phyloP scores from a whole-genome alignment of 805 yeast species.

The Candida ulmi region DNA sequence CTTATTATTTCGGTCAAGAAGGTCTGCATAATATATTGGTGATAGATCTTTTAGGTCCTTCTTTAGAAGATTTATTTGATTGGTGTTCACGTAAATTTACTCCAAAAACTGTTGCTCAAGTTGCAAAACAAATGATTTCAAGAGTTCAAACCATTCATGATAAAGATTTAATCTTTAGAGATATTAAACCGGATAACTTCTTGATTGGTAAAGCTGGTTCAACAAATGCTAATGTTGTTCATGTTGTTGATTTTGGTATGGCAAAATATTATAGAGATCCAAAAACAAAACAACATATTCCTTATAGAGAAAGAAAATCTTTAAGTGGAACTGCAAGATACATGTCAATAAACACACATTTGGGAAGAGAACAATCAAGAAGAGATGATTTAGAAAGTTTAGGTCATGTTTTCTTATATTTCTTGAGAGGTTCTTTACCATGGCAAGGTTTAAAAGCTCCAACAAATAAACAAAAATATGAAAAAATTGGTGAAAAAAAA shows the following conservation, averaged over 20 bases:
- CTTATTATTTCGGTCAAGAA: constrained; percentile 81
- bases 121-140: constrained; percentile 73
- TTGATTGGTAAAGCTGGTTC: constrained; percentile 59
- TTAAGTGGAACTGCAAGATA: constrained; percentile 82
- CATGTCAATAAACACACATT: constrained; percentile 85
- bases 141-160: constrained; percentile 71
- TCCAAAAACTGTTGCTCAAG: constrained; percentile 65
- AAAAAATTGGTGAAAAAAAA: constrained; percentile 78
- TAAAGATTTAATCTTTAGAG: constrained; percentile 72
- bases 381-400: constrained; percentile 78
- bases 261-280: constrained; percentile 83
- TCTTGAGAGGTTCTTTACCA: constrained; percentile 72
- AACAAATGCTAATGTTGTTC: constrained; percentile 61
- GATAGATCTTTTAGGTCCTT: constrained; percentile 74
- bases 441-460: constrained; percentile 92
- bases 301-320: constrained; percentile 75
- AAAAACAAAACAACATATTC: constrained; percentile 72
- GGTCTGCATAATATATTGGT: constrained; percentile 75
- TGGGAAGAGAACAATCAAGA: constrained; percentile 79
- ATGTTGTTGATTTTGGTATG: constrained; percentile 82
- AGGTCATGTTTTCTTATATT: constrained; percentile 79
- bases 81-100: constrained; percentile 81
- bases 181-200: constrained; percentile 80
- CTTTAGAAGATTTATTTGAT: constrained; percentile 77
- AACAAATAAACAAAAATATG: constrained; percentile 77